phyloP scores from a whole-genome alignment of 2,329 filamentous ascomycete species.

The Nannizziopsis barbatae region DNA sequence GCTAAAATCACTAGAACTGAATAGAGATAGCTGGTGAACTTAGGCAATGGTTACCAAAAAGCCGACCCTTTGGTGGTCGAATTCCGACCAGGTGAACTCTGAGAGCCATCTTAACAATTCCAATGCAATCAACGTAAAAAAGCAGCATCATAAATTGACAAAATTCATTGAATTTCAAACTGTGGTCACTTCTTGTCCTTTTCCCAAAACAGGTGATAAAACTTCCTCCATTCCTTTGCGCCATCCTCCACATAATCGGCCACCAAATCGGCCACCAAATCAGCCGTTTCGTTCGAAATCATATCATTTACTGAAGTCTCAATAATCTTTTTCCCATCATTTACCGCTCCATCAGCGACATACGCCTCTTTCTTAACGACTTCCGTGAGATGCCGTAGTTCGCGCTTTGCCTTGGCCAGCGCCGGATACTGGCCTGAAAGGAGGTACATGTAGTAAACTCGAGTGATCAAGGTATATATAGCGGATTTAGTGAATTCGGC shows the following conservation, averaged over 20 bases:
- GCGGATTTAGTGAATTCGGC: conserved; percentile 79
- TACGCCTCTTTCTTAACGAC: conserved; percentile 24
- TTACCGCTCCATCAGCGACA: conserved; percentile 25
- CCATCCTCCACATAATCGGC: conserved; percentile 38
- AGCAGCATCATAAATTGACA: no score
- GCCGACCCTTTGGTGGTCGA: no score
- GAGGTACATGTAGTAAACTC: conserved; percentile 57
- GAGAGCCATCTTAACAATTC: no score
- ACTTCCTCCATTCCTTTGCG: conserved; percentile 25
- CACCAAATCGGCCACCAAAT: conserved; percentile 37
- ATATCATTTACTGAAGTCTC: background rate
- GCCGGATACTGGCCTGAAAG: conserved; percentile 22
- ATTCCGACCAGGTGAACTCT: no score
- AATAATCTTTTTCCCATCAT: conserved; percentile 4
- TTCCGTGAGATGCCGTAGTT: conserved; percentile 33
- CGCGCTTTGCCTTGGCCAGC: conserved; percentile 27
- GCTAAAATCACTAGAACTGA: no score
- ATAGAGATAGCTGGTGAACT: no score
- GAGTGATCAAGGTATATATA: conserved; percentile 61
- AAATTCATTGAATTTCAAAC: no score
- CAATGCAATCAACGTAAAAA: background rate
- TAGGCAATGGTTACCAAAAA: no score
- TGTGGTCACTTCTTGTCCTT: conserved; percentile 25
- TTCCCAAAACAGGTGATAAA: conserved; percentile 34
- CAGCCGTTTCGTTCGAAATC: conserved; percentile 32